These are phyloP conservation scores for Arachis monticola DNA, from an alignment of 331 rosid genomes.

Conservation along the genomic window DNA sequence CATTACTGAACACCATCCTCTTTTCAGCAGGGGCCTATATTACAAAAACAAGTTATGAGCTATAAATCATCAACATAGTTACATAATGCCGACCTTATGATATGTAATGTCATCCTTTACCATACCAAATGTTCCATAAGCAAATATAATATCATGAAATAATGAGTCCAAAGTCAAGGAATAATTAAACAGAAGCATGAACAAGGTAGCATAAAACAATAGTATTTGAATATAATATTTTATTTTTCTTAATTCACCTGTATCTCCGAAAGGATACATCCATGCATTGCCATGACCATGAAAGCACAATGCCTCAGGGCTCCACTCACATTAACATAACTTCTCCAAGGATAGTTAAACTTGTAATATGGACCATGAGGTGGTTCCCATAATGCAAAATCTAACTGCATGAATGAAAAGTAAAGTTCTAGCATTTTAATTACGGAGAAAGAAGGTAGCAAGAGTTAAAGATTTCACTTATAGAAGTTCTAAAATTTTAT, in stretches of 20 bases:
- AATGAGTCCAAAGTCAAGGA: background rate
- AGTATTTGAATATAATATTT: background rate
- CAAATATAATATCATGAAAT: too few species aligned
- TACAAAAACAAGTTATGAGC: background rate
- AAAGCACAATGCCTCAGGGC: constrained; percentile 85
- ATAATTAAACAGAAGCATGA: too few species aligned
- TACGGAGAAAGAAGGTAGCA: constrained; percentile 6
- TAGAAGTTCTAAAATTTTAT: too few species aligned
- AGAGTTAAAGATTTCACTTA: constrained; percentile 4
- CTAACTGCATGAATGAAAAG: constrained; percentile 51
- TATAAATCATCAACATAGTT: too few species aligned
- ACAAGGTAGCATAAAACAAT: background rate
- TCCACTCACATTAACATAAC: constrained; percentile 67
- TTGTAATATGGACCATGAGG: constrained; percentile 78
- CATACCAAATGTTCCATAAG: too few species aligned
- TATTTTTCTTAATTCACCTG: constrained; percentile 52
- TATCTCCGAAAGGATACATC: constrained; percentile 84
- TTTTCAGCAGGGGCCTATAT: constrained; percentile 71
- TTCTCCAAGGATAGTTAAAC: constrained; percentile 79
- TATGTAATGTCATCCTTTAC: too few species aligned
- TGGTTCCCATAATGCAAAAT: constrained; percentile 85
- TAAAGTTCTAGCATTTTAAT: constrained; percentile 7
- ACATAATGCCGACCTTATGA: too few species aligned
- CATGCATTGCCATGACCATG: constrained; percentile 92
- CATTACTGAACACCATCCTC: constrained; percentile 55